Evolutionary conservation across 2,329 filamentous ascomycete genomes (phyloP).

Genomic region (Reticulascus tulasneorum): DNA sequence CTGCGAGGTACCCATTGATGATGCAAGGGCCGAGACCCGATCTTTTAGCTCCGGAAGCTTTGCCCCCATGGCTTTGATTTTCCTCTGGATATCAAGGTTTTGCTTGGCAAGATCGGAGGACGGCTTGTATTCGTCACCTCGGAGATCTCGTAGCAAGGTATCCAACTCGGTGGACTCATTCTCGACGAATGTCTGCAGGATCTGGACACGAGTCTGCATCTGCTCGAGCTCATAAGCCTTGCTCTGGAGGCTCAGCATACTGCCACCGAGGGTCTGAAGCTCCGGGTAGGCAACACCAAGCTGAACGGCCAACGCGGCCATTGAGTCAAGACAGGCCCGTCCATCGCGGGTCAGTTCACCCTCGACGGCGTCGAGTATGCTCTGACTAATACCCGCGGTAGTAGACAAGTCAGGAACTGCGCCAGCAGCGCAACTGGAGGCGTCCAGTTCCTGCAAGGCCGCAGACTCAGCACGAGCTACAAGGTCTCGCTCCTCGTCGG

Average conservation of each 20-base stretch:
- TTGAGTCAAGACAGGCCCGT: slow-evolving; percentile 49
- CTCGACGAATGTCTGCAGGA: slow-evolving; percentile 54
- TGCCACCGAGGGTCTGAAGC: slow-evolving; percentile 44
- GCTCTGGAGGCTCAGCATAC: slow-evolving; percentile 53
- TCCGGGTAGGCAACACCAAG: slow-evolving; percentile 46
- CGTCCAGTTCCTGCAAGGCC: slow-evolving; percentile 49
- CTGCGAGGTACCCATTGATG: slow-evolving; percentile 28
- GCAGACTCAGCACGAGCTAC: slow-evolving; percentile 56
- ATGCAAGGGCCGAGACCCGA: slow-evolving; percentile 39
- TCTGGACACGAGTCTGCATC: slow-evolving; percentile 46
- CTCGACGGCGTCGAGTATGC: slow-evolving; percentile 51
- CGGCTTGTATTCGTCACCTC: slow-evolving; percentile 46
- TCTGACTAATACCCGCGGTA: slow-evolving; percentile 25
- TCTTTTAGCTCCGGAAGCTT: slow-evolving; percentile 66
- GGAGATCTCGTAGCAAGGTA: slow-evolving; percentile 37
- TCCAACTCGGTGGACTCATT: slow-evolving; percentile 41
- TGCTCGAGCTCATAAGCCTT: slow-evolving; percentile 53
- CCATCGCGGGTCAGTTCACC: slow-evolving; percentile 53
- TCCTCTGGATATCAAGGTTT: slow-evolving; percentile 71
- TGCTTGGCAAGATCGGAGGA: slow-evolving; percentile 58
- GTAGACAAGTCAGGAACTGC: slow-evolving; percentile 8
- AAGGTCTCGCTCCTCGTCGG: slow-evolving; percentile 64
- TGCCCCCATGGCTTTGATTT: slow-evolving; percentile 60
- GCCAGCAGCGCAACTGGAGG: background rate
- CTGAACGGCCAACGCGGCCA: slow-evolving; percentile 49